Base-by-base conservation (phyloP, 495 filamentous ascomycete genomes). In the Cenococcum geophilum region DNA sequence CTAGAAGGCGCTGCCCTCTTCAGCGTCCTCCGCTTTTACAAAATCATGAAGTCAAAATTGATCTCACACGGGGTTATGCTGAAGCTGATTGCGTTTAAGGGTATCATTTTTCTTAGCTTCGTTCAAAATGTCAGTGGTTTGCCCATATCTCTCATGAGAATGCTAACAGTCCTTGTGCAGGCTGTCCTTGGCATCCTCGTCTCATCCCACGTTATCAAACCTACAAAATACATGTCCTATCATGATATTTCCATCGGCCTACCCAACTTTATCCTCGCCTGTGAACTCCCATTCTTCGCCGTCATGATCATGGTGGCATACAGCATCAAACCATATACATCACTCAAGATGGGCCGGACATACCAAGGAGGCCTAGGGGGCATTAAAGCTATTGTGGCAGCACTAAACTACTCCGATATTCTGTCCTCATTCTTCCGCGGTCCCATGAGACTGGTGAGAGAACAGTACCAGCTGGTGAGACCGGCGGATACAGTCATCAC, bases 41-140 rank as follows among this genome's bases (percentile, higher is more conserved):
- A 67, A 42, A 42, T 25, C 11, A 59, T 65, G 50, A 65, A 65
- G 45, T 36, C 62, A 0, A 54, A 53, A 4, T 51, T 68, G 20
- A 27, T 11, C 5, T 18, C 47, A 20, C 60, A 67, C 20, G 57
- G 54, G 1, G 62, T 66, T 0, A 43, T 70, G 22, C 18, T 63
- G 12, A 70, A 72, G 51, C 60, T 72, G 43, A 54, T 72, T 21
- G 58, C 58, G 2, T 72, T 72, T 63, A 72, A 72, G 40, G 67
- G 59, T 21, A 67, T 72, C 54, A 66, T 72, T 35, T 60, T 62
- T 18, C 18, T 45, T 14, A 45, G 18, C 40, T 16, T 45, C 40
- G 2, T 72, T 6, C 70, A 72, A 57, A 68, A 55, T 37, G 69
- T 71, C 49, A 0, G 68, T 55, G 21, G 6, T 32, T 32, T 32